Evolutionary conservation across 805 yeast genomes (phyloP).

Genomic region (Metschnikowia koreensis): DNA sequence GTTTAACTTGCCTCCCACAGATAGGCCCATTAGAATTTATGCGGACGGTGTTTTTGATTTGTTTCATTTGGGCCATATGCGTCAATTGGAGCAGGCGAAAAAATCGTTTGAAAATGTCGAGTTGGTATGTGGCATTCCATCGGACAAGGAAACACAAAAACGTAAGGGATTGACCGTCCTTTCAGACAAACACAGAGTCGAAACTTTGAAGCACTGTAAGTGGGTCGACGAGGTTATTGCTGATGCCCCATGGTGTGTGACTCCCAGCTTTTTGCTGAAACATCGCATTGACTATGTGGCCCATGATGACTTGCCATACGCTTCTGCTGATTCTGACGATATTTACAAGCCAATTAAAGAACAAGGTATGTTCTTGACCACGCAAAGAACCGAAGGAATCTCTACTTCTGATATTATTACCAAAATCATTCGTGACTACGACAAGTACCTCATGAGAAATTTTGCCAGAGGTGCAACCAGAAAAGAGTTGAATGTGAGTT

Average conservation of each 20-base stretch:
- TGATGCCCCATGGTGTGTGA: slow-evolving; percentile 93
- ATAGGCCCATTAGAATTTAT: slow-evolving; percentile 86
- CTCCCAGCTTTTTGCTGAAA: slow-evolving; percentile 70
- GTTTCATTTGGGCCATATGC: slow-evolving; percentile 97
- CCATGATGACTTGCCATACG: slow-evolving; percentile 96
- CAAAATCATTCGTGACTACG: slow-evolving; percentile 91
- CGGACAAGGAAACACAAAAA: slow-evolving; percentile 86
- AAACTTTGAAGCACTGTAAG: slow-evolving; percentile 85
- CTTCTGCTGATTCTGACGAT: slow-evolving; percentile 83
- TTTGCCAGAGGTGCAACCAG: slow-evolving; percentile 97
- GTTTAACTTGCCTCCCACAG: slow-evolving; percentile 79
- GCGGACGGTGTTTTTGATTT: slow-evolving; percentile 98
- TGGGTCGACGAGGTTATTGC: slow-evolving; percentile 98
- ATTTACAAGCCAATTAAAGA: slow-evolving; percentile 91
- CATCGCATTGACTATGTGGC: slow-evolving; percentile 95
- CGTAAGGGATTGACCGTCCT: slow-evolving; percentile 92
- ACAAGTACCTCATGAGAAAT: slow-evolving; percentile 93
- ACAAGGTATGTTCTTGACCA: slow-evolving; percentile 84
- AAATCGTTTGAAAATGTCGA: slow-evolving; percentile 82
- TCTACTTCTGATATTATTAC: slow-evolving; percentile 96
- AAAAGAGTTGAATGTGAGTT: slow-evolving; percentile 91
- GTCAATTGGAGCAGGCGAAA: slow-evolving; percentile 95
- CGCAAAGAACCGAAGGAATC: slow-evolving; percentile 95
- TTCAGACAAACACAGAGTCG: slow-evolving; percentile 83
- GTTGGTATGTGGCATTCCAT: slow-evolving; percentile 88